Evolutionary conservation across 2,329 filamentous ascomycete species (phyloP), one percentile per base, ranked within the genome.

Genomic region (Diaporthe citri): DNA sequence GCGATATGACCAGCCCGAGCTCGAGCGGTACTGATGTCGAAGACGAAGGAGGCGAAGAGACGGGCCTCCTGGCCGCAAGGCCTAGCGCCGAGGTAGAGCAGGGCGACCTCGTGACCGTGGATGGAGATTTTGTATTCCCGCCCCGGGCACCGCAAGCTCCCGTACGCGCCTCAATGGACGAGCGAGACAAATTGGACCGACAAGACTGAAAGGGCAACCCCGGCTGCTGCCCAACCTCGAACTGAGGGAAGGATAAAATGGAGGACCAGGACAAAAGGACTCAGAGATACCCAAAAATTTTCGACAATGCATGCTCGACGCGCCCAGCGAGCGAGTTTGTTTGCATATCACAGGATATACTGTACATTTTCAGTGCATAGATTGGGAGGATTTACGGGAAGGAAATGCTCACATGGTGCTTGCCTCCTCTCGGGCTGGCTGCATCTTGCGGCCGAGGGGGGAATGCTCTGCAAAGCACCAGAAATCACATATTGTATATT

Each of bases 41-140:
- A 46, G 85, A 84, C 9, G 84, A 84, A 5, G 83, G 83, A 36
- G 82, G 84, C 17, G 87, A 87, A 73, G 87, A 90, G 57, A 84
- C 84, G 2, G 87, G 86, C 1, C 81, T 90, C 39, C 81, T 90
- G 55, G 82, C 83, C 17, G 82, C 84, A 39, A 84, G 82, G 66
- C 78, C 81, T 51, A 85, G 85, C 55, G 79, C 79, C 17, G 84
- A 85, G 28, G 62, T 70, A 41, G 70, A 70, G 64, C 73, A 72
- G 57, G 82, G 82, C 25, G 81, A 83, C 13, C 77, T 85, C 1
- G 80, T 86, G 51, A 85, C 85, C 1, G 80, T 83, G 2, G 84
- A 87, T 46, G 85, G 85, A 6, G 84, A 87, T 71, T 79, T 84
- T 41, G 80, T 86, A 70, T 81, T 85, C 6, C 84, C 82, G 52